Conservation (phyloP, 2,329 filamentous ascomycete genomes). For the Monosporascus sp. region DNA sequence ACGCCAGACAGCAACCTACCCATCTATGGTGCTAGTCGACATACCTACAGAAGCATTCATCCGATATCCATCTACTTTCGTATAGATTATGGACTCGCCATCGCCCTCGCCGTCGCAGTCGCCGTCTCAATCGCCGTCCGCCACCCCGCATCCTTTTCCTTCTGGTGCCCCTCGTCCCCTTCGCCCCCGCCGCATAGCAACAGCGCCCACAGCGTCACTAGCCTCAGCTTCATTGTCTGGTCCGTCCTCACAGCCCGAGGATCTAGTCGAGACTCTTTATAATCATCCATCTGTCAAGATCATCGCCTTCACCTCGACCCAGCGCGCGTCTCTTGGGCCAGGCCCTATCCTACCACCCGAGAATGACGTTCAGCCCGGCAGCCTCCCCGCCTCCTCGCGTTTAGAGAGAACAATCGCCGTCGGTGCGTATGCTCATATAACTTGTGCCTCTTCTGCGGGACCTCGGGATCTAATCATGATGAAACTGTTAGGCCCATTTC, state of each 20-base stretch:
- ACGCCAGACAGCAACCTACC: too few species aligned
- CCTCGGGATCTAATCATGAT: conserved; percentile 2
- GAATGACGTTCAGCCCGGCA: conserved; percentile 26
- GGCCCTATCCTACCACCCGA: conserved; percentile 20
- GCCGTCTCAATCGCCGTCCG: neutral
- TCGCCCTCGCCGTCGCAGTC: neutral
- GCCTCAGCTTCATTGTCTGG: neutral
- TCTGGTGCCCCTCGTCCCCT: neutral
- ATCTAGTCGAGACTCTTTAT: conserved; percentile 64
- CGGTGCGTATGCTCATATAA: conserved; percentile 42
- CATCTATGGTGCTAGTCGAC: neutral
- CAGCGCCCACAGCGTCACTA: neutral
- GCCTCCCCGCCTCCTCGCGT: conserved; percentile 22
- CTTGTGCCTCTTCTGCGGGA: too few species aligned
- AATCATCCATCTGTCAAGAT: conserved; percentile 69
- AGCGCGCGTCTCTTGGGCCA: conserved; percentile 25
- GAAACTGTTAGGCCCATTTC: conserved; percentile 54
- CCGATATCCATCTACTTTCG: too few species aligned
- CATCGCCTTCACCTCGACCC: conserved; percentile 41
- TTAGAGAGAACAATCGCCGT: conserved; percentile 62
- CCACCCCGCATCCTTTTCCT: neutral
- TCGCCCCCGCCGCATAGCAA: neutral
- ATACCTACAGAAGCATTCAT: too few species aligned
- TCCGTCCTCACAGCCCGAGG: conserved; percentile 17
- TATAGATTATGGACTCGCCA: too few species aligned